These are phyloP conservation scores for Tuber indicum DNA, from an alignment of 495 filamentous ascomycete species.

Conservation along the genomic window DNA sequence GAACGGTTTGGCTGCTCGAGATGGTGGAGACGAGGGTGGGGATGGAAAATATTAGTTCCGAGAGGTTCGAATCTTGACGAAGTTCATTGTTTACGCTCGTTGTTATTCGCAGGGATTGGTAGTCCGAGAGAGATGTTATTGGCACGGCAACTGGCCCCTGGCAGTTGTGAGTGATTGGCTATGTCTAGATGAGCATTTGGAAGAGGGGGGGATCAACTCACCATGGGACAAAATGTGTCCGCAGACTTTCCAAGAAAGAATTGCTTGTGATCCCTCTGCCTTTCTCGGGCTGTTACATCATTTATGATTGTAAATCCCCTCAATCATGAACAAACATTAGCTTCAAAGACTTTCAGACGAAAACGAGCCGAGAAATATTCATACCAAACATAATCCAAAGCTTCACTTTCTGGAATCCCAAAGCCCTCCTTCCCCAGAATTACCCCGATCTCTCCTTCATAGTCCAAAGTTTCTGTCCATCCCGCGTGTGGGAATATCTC, in stretches of 20 bases:
- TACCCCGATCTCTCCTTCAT: slow-evolving; percentile 55
- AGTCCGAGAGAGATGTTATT: slow-evolving; percentile 44
- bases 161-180: slow-evolving; percentile 3
- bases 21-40: slow-evolving; percentile 46
- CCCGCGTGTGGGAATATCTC: slow-evolving; percentile 48
- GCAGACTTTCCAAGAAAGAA: slow-evolving; percentile 54
- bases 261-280: slow-evolving; percentile 55
- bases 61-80: slow-evolving; percentile 45
- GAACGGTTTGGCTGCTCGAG: slow-evolving; percentile 47
- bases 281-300: slow-evolving; percentile 53
- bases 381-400: slow-evolving; percentile 51
- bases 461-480: slow-evolving; percentile 51
- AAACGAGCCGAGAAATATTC: neutral
- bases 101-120: slow-evolving; percentile 43
- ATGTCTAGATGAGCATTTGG: neutral
- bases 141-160: slow-evolving; percentile 52
- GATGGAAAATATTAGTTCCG: slow-evolving; percentile 49
- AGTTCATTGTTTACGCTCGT: slow-evolving; percentile 48
- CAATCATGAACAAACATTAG: slow-evolving; percentile 7
- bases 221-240: slow-evolving; percentile 55
- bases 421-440: slow-evolving; percentile 52
- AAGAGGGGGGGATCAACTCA: slow-evolving; percentile 16
- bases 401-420: slow-evolving; percentile 46
- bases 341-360: neutral
- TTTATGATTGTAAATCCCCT: slow-evolving; percentile 54